These are phyloP conservation scores for Diaporthe nobilis DNA, from an alignment of 2,329 filamentous ascomycete genomes.

Conservation along the genomic window DNA sequence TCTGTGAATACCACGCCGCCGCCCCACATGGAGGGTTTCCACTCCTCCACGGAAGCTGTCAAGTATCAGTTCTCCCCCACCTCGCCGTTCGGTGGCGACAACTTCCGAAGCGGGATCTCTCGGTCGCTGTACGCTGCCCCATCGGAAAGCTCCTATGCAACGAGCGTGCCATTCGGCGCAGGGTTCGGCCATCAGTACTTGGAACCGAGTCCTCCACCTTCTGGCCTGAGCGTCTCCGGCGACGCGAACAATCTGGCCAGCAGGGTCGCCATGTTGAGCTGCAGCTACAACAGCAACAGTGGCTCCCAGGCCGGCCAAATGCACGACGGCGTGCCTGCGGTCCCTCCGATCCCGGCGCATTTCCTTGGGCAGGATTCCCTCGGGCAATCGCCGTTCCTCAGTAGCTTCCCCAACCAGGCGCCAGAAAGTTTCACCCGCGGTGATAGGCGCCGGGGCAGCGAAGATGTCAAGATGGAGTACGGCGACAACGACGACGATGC, in stretches of 20 bases:
- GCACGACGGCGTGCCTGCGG: constrained; percentile 83
- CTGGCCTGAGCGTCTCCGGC: constrained; percentile 80
- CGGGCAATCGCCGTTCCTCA: constrained; percentile 73
- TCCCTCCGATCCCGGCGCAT: constrained; percentile 86
- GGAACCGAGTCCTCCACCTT: constrained; percentile 83
- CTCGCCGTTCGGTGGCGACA: constrained; percentile 70
- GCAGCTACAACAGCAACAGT: constrained; percentile 85
- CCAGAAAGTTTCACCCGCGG: constrained; percentile 77
- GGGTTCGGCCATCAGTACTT: constrained; percentile 75
- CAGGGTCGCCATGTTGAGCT: constrained; percentile 90
- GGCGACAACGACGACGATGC: constrained; percentile 75
- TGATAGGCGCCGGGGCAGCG: constrained; percentile 61
- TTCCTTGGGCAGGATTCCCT: constrained; percentile 77
- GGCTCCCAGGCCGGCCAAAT: constrained; percentile 76
- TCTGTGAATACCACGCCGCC: constrained; percentile 95
- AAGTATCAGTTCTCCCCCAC: constrained; percentile 60
- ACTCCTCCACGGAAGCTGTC: constrained; percentile 58
- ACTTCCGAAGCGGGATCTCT: constrained; percentile 72
- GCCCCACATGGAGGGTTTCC: constrained; percentile 78
- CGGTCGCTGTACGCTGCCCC: constrained; percentile 85
- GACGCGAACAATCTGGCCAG: constrained; percentile 92
- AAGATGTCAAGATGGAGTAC: constrained; percentile 79
- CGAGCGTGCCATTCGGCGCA: constrained; percentile 65
- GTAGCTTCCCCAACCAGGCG: constrained; percentile 72
- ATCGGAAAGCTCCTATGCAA: constrained; percentile 66